A percentile compares a stretch with the other conserved stretches of the same genome.
phyloP scores from a whole-genome alignment of 2,329 filamentous ascomycete genomes.

The Paecilomyces dactylethromorphus region DNA sequence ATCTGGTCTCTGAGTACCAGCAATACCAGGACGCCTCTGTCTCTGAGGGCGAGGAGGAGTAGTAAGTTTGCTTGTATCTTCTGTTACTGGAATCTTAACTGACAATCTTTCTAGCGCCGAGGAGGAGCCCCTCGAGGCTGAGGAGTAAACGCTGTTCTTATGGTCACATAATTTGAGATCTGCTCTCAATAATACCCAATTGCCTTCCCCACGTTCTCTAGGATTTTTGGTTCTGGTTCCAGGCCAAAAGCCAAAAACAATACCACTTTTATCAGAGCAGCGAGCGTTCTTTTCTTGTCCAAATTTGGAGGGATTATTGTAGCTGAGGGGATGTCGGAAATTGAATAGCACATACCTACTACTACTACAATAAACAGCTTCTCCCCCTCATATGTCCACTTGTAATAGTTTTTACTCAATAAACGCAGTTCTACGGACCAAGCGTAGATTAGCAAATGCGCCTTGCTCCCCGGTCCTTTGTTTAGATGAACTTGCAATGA shows the following conservation, averaged over 20 bases:
- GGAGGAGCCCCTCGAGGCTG: constrained; percentile 66
- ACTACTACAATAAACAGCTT: neutral
- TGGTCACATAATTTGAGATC: constrained; percentile 20
- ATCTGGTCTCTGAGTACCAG: constrained; percentile 98
- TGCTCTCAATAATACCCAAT: constrained; percentile 29
- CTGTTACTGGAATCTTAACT: constrained; percentile 8
- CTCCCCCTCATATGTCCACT: neutral
- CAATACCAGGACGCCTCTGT: constrained; percentile 99
- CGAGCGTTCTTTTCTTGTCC: constrained; percentile 29
- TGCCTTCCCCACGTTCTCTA: constrained; percentile 27
- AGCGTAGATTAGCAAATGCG: neutral
- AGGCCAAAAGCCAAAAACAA: constrained; percentile 13
- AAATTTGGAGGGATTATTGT: constrained; percentile 13
- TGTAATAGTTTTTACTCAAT: neutral
- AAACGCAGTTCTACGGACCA: neutral
- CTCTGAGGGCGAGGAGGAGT: constrained; percentile 95
- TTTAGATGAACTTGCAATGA: neutral
- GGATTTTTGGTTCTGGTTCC: neutral
- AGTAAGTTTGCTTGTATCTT: constrained; percentile 38
- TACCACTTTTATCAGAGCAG: constrained; percentile 21
- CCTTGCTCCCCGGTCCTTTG: neutral
- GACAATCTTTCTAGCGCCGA: constrained; percentile 49
- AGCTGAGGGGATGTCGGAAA: neutral
- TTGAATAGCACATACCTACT: constrained; percentile 4
- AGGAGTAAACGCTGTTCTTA: constrained; percentile 52